phyloP scores from a whole-genome alignment of 179 eudicot genomes.

The Monotropa hypopitys region DNA sequence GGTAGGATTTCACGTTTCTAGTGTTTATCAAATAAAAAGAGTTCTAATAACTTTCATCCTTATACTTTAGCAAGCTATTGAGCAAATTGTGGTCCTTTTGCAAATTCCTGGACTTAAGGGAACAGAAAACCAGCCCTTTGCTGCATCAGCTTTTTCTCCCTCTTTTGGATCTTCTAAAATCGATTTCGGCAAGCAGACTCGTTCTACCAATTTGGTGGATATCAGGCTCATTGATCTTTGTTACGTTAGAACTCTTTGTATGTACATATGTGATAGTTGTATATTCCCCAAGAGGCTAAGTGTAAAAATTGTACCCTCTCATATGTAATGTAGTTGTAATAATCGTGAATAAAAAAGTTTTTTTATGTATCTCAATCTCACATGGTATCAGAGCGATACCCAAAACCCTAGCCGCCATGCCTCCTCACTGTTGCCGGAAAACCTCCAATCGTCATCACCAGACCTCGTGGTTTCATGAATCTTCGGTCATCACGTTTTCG shows the following conservation, averaged over 20 bases:
- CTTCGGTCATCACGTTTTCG: too few relatives aligned
- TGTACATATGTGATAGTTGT: too few relatives aligned
- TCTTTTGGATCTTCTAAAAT: neutral
- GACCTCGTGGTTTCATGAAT: too few relatives aligned
- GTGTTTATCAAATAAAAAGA: neutral
- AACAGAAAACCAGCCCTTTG: neutral
- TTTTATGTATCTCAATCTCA: too few relatives aligned
- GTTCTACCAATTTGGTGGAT: neutral
- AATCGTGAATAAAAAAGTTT: too few relatives aligned
- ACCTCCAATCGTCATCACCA: too few relatives aligned
- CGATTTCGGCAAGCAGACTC: neutral
- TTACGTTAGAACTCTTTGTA: too few relatives aligned
- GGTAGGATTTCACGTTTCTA: neutral
- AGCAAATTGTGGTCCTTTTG: neutral
- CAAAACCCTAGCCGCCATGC: too few relatives aligned
- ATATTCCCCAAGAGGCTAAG: neutral
- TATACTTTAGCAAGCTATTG: neutral
- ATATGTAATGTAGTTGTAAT: too few relatives aligned
- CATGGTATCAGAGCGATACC: too few relatives aligned
- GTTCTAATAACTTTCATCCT: neutral
- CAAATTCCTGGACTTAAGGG: neutral
- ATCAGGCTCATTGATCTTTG: conserved; percentile 2
- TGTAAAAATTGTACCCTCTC: too few relatives aligned
- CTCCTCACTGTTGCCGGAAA: too few relatives aligned
- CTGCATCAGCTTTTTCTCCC: neutral